Evolutionary conservation across 257 asterid species (phyloP).

Genomic region (Solanum chilense): DNA sequence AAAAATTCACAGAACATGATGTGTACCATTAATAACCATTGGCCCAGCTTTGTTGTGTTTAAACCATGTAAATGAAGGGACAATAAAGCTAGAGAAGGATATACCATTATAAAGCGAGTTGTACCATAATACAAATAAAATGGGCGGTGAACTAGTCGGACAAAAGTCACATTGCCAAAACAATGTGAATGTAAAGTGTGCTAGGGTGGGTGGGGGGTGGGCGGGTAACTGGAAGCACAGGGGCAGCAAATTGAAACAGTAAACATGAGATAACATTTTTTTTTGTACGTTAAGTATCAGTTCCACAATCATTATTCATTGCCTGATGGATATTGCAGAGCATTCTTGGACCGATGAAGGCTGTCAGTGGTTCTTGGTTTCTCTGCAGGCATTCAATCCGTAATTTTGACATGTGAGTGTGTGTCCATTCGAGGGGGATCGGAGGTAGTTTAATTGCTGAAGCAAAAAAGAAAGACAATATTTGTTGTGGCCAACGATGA

Average conservation of each 20-base stretch:
- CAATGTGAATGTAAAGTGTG: not conserved
- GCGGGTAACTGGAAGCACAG: not conserved
- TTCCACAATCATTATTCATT: not conserved
- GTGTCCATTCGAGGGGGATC: not conserved
- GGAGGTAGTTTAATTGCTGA: not conserved
- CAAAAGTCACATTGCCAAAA: not conserved
- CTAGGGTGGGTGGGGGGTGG: not conserved
- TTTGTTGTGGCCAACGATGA: not conserved
- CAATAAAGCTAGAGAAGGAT: not conserved
- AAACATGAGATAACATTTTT: not conserved
- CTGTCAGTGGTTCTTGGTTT: not conserved
- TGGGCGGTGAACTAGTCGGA: not conserved
- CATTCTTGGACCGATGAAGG: not conserved
- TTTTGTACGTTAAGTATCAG: not conserved
- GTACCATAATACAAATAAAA: not conserved
- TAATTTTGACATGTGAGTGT: not conserved
- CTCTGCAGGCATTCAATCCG: not conserved
- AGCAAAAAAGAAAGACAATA: not conserved
- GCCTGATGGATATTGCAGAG: not conserved
- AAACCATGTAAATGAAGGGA: not conserved
- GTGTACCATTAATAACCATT: not conserved
- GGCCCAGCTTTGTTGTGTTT: not conserved
- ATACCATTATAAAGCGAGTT: not conserved
- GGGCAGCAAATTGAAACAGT: not conserved
- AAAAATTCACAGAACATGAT: too few species aligned